These are phyloP conservation scores for Coniferiporia weirii DNA, from an alignment of 1,284 basidiomycete genomes.

Conservation along the genomic window DNA sequence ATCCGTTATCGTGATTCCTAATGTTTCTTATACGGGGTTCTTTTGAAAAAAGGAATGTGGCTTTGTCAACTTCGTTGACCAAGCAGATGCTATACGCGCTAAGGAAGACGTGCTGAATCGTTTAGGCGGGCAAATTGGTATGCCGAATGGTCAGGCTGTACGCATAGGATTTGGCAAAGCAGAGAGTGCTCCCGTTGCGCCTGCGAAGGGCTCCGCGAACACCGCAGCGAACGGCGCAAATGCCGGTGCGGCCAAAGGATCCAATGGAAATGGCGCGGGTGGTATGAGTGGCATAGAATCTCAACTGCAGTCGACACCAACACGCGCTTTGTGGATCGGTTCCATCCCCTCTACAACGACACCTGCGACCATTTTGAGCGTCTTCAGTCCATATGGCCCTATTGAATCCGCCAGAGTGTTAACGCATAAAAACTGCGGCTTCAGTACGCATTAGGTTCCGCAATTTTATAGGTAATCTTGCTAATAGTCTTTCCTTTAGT, in stretches of 20 bases:
- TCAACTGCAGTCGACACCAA: slow-evolving; percentile 82
- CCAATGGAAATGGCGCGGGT: slow-evolving; percentile 41
- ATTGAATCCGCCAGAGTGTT: slow-evolving; percentile 95
- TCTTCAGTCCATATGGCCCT: slow-evolving; percentile 94
- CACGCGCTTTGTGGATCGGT: slow-evolving; percentile 92
- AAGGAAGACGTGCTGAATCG: slow-evolving; percentile 96
- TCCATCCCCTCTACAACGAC: slow-evolving; percentile 92
- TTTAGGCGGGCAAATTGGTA: slow-evolving; percentile 88
- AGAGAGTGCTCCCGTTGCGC: slow-evolving; percentile 86
- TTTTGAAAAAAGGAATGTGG: slow-evolving; percentile 75
- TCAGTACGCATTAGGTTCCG: slow-evolving; percentile 52
- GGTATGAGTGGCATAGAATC: slow-evolving; percentile 66
- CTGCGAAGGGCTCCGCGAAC: slow-evolving; percentile 66
- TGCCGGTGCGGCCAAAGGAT: slow-evolving; percentile 49
- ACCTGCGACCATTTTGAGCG: slow-evolving; percentile 85
- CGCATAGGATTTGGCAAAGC: slow-evolving; percentile 98
- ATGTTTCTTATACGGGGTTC: not conserved
- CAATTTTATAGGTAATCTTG: slow-evolving; percentile 14
- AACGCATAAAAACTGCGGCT: slow-evolving; percentile 95
- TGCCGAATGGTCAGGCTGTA: slow-evolving; percentile 90
- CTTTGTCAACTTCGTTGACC: slow-evolving; percentile 97
- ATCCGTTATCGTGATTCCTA: slow-evolving; percentile 6
- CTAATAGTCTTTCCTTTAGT: slow-evolving; percentile 39
- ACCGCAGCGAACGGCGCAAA: slow-evolving; percentile 59
- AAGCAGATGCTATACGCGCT: slow-evolving; percentile 89